Conservation (phyloP, 805 yeast genomes). For the Suhomyces sp. region DNA sequence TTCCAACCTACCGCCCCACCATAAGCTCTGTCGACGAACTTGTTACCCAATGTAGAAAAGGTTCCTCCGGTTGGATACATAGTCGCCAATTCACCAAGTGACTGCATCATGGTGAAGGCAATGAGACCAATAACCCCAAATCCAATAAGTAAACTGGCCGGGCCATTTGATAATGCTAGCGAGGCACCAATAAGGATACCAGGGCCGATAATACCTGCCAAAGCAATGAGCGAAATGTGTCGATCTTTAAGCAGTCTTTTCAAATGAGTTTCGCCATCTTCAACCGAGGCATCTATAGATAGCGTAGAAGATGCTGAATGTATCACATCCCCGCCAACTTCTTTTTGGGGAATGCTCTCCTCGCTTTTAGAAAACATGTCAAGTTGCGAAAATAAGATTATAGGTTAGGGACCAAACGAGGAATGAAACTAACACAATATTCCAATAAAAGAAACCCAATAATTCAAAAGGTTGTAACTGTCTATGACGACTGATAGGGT, state of each 20-base stretch:
- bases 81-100: slow-evolving; percentile 56
- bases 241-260: slow-evolving; percentile 39
- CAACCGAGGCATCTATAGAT: slow-evolving; percentile 6
- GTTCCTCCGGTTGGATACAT: slow-evolving; percentile 50
- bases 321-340: neutral
- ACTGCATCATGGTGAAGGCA: slow-evolving; percentile 53
- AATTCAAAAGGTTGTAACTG: neutral
- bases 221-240: slow-evolving; percentile 49
- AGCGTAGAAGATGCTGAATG: neutral
- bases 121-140: slow-evolving; percentile 52
- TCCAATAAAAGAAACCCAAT: neutral
- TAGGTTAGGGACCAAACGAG: neutral
- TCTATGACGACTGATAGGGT: neutral
- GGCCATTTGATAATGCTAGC: slow-evolving; percentile 47
- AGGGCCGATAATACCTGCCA: slow-evolving; percentile 62
- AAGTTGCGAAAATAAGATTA: neutral
- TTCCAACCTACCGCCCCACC: slow-evolving; percentile 56
- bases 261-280: slow-evolving; percentile 10
- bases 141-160: slow-evolving; percentile 51
- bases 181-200: slow-evolving; percentile 57
- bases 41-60: slow-evolving; percentile 50
- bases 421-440: neutral
- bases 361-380: neutral
- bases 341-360: neutral
- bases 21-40: slow-evolving; percentile 51